Evolutionary conservation across 2,329 filamentous ascomycete genomes (phyloP), one percentile per base, ranked within the genome.

Genomic region (Pseudogymnoascus sp.): DNA sequence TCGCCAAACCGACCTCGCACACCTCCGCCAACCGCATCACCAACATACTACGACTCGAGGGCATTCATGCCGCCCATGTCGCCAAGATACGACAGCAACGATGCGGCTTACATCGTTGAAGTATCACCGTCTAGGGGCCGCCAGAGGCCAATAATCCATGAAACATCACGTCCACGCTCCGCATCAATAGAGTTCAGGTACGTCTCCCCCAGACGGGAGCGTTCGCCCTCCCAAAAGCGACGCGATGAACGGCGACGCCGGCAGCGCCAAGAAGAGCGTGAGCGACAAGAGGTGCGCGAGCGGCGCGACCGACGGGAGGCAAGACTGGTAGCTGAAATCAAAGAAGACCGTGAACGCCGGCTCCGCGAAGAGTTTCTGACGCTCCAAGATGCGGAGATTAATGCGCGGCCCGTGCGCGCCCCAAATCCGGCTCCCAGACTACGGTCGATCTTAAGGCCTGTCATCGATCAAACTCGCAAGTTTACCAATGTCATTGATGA

Each of bases 341-440:
- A 34, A n/a, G 55, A 57, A 23, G 33, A 35, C 5, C 55, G 35
- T 23, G 55, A 35, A 28, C 30, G 55, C 10, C 58, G 59, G 28
- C 61, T 63, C 10, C 62, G 61, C 23, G 63, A 58, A 21, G 64
- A 64, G 38, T 60, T 60, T 8, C 67, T 69, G 26, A 55, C 61
- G 12, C 61, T 38, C n/a, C 67, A 69, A 9, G 65, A 71, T 52
- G 67, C 67, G 10, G 69, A 67, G 8, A 71, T 71, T 34, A 59
- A 62, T 26, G 63, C 63, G 5, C 59, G 69, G 19, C 67, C 69
- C 19, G 64, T 61, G 1, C 55, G 55, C 12, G 6, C 37, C 8
- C 45, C 45, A 2, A 52, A 15, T 19, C 45, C 45, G 18, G 63
- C 70, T 12, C 67, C 68, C 15, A 61, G 21, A 21, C 34, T 45